Percentiles rank a stretch among this genome's conserved stretches.
Conservation (phyloP, 805 yeast genomes). For the Clavispora vitiphila region DNA sequence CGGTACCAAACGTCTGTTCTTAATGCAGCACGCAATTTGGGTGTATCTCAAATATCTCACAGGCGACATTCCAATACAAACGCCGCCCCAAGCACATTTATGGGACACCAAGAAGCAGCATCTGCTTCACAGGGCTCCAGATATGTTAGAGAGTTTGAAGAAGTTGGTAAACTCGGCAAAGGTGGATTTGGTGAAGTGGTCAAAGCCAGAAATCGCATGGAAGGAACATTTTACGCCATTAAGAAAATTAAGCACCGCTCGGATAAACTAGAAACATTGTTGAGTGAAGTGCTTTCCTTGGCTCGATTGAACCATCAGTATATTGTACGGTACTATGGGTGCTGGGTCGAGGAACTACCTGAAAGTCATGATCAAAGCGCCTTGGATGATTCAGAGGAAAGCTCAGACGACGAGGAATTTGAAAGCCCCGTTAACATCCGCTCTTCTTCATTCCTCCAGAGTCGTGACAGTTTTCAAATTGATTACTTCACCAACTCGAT, state of each 20-base stretch:
- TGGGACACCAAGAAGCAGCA: not conserved
- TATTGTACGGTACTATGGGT: slow-evolving; percentile 93
- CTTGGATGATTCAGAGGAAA: slow-evolving; percentile 12
- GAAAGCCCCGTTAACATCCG: slow-evolving; percentile 20
- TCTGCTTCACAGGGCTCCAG: slow-evolving; percentile 28
- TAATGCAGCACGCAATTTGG: slow-evolving; percentile 8
- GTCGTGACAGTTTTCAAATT: slow-evolving; percentile 33
- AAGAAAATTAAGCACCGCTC: slow-evolving; percentile 84
- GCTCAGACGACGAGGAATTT: slow-evolving; percentile 17
- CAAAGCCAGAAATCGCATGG: slow-evolving; percentile 89
- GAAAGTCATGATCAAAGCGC: slow-evolving; percentile 17
- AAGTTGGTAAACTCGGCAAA: slow-evolving; percentile 80
- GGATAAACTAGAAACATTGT: slow-evolving; percentile 70
- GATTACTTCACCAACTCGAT: slow-evolving; percentile 69
- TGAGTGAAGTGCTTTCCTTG: slow-evolving; percentile 87
- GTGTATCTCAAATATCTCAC: slow-evolving; percentile 4
- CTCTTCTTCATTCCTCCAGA: slow-evolving; percentile 14
- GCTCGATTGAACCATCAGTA: slow-evolving; percentile 93
- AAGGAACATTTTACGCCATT: slow-evolving; percentile 92
- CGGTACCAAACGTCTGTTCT: slow-evolving; percentile 8
- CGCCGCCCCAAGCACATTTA: slow-evolving; percentile 1
- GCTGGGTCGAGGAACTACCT: slow-evolving; percentile 85
- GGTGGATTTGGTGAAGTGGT: slow-evolving; percentile 99
- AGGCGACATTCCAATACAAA: slow-evolving; percentile 22
- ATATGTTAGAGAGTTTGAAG: slow-evolving; percentile 91